A percentile compares a stretch with the other conserved stretches of the same genome.
phyloP scores from a whole-genome alignment of 768 basidiomycete genomes.

The Cyathus striatus region DNA sequence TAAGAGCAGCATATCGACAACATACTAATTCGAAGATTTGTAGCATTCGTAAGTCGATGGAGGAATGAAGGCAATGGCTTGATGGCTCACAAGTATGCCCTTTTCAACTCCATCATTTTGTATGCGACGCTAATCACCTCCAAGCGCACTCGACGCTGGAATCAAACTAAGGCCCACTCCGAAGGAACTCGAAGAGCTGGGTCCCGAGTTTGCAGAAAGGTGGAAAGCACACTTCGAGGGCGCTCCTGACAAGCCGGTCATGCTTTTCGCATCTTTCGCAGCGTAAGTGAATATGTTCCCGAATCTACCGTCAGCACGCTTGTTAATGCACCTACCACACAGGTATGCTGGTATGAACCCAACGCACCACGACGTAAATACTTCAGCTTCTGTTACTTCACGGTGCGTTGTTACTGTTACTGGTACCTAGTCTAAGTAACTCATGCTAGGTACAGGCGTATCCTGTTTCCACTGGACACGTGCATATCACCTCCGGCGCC shows the following conservation, averaged over 20 bases:
- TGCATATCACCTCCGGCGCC: slow-evolving; percentile 32
- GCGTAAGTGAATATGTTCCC: no score
- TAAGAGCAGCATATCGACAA: no score
- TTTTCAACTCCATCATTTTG: neutral
- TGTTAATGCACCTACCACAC: no score
- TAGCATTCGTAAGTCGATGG: neutral
- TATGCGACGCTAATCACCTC: slow-evolving; percentile 6
- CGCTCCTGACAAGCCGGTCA: slow-evolving; percentile 51
- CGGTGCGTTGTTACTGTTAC: no score
- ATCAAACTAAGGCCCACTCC: slow-evolving; percentile 50
- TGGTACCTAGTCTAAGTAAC: no score
- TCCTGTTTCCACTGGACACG: slow-evolving; percentile 32
- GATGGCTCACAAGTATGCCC: slow-evolving; percentile 50
- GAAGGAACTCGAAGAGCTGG: slow-evolving; percentile 44
- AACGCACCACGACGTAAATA: slow-evolving; percentile 14
- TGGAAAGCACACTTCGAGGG: slow-evolving; percentile 48
- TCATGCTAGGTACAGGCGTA: no score
- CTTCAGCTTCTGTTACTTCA: slow-evolving; percentile 12
- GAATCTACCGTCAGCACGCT: no score
- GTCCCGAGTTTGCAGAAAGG: slow-evolving; percentile 37
- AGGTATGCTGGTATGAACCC: slow-evolving; percentile 5
- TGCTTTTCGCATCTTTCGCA: slow-evolving; percentile 34
- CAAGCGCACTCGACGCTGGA: slow-evolving; percentile 49
- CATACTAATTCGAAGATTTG: no score
- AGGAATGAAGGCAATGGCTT: slow-evolving; percentile 34